Base-by-base conservation (phyloP, 495 filamentous ascomycete species). In the Wilcoxina mikolae region DNA sequence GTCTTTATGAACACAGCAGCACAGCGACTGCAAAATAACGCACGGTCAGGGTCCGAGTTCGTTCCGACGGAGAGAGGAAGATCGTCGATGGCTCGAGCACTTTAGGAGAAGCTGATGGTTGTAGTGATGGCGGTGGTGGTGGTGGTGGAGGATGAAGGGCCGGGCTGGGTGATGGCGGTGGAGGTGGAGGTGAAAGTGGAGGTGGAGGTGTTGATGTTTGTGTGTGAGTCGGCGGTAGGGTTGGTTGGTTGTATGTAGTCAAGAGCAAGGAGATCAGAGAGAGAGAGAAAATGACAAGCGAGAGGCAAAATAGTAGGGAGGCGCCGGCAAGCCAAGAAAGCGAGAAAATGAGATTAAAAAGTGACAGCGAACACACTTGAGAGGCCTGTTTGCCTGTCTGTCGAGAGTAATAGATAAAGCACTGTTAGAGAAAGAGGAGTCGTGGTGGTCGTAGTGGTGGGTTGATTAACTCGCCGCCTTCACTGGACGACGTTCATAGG, bases 91-190 rank as follows among this genome's bases (percentile, higher is more conserved):
- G 35, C 2, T 18, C 12, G 4, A 12, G 53, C 52, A 25, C 45
- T 56, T 22, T 44, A 53, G 50, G 41, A 54, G 28, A 18, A 15
- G 43, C 42, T 53, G 43, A 50, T 53, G 57, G 44, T 38, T 7
- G 31, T 38, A n/a, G 52, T 60, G 39, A 31, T 49, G 44, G 58
- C 56, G 45, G 54, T 56, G 49, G 56, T 57, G 54, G 59, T 28
- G 58, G 56, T 62, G 53, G 58, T 54, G 47, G 54, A 27, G 47
- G 57, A 22, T 35, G 57, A 48, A 51, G 46, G 59, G 54, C 57
- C 43, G 51, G 31, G n/a, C 9, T 38, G n/a, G n/a, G 31, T 38
- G 31, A n/a, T 38, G 31, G 31, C n/a, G 31, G 31, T 38, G n/a
- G n/a, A n/a, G n/a, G n/a, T n/a, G n/a, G n/a, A n/a, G n/a, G n/a